Conservation (phyloP, 345 rosid genomes). For the Camelina hispida region DNA sequence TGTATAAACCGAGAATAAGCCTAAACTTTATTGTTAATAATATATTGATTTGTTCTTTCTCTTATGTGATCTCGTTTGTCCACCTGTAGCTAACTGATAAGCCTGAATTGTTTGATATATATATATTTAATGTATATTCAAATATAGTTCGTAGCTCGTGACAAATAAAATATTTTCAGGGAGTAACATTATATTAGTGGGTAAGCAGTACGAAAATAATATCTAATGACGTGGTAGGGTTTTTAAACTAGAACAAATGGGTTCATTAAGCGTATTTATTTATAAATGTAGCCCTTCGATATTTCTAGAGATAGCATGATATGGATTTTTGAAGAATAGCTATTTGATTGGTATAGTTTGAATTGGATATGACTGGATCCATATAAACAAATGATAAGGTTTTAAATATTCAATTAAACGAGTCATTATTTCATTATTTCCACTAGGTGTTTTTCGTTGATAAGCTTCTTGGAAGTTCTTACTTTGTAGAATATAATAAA, state of each 20-base stretch:
- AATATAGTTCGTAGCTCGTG: neutral
- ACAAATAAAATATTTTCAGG: neutral
- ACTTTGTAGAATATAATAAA: neutral
- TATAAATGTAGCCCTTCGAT: neutral
- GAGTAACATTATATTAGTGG: slow-evolving; percentile 4
- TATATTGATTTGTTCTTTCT: slow-evolving; percentile 24
- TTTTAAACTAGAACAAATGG: neutral
- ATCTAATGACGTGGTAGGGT: neutral
- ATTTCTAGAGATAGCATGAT: neutral
- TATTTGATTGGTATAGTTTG: neutral
- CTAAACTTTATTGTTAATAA: neutral
- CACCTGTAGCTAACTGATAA: neutral
- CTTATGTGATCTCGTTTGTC: slow-evolving; percentile 7
- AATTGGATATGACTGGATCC: neutral
- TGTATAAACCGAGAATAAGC: neutral
- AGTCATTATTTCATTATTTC: neutral
- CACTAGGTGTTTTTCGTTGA: neutral
- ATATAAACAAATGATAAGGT: neutral
- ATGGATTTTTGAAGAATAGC: neutral
- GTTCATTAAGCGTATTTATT: neutral
- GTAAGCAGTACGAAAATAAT: neutral
- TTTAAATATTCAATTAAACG: neutral
- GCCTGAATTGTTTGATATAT: neutral
- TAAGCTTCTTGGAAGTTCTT: neutral
- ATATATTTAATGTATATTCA: too few species aligned